Percentiles rank a stretch among this genome's conserved stretches.
Evolutionary conservation across 1,284 basidiomycete genomes (phyloP).

Genomic region (Peniophora sp.): DNA sequence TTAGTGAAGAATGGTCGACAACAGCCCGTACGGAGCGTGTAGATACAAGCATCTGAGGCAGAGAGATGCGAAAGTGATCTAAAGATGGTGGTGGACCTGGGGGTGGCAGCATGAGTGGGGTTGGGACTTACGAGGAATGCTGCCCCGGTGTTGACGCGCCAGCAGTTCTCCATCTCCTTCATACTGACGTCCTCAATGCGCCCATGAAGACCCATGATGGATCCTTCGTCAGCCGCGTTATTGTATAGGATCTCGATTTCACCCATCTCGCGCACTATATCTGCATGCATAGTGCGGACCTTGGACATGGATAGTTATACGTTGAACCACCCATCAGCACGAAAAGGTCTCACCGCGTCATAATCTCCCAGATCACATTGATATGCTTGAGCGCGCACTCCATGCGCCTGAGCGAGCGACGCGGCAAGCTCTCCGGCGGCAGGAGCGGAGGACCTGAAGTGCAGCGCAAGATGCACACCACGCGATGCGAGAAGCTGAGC

Average conservation of each 20-base stretch:
- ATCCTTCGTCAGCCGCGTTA: slow-evolving; percentile 38
- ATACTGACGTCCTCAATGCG: slow-evolving; percentile 35
- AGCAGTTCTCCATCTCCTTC: slow-evolving; percentile 40
- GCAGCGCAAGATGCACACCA: slow-evolving; percentile 44
- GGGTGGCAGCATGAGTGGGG: too few relatives aligned
- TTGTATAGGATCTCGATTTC: slow-evolving; percentile 44
- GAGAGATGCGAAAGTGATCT: too few relatives aligned
- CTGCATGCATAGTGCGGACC: slow-evolving; percentile 28
- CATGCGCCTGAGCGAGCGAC: slow-evolving; percentile 23
- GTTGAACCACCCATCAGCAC: too few relatives aligned
- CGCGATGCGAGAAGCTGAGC: slow-evolving; percentile 34
- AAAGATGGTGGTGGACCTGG: too few relatives aligned
- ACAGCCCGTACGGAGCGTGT: too few relatives aligned
- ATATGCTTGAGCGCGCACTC: slow-evolving; percentile 32
- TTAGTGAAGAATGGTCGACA: neutral
- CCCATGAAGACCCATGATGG: slow-evolving; percentile 35
- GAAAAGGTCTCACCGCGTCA: slow-evolving; percentile 22
- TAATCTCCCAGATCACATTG: slow-evolving; percentile 40
- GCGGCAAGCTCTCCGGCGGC: slow-evolving; percentile 28
- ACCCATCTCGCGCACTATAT: slow-evolving; percentile 36
- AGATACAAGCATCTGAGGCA: too few relatives aligned
- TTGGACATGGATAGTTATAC: too few relatives aligned
- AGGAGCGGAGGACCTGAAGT: slow-evolving; percentile 34
- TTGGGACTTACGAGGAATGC: slow-evolving; percentile 28
- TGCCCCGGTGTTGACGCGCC: slow-evolving; percentile 40